Base-by-base conservation (phyloP, 257 asterid species). In the Plectranthus barbatus region DNA sequence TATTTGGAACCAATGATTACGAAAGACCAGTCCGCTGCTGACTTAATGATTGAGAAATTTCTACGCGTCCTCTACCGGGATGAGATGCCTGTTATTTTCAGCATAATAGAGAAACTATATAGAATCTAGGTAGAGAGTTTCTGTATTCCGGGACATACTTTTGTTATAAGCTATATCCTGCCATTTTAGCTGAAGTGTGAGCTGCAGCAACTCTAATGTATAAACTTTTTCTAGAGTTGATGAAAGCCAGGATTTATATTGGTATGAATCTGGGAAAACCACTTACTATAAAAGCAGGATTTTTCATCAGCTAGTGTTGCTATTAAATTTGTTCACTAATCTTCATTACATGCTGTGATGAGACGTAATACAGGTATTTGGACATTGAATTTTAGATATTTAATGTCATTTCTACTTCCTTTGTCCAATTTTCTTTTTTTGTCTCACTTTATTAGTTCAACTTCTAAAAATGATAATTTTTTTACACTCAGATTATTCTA, bases 1-100 rank as follows among this genome's bases (percentile, higher is more conserved):
- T 63, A 78, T 86, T 55, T 86, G 95, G 96, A 86, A 88, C 80
- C 91, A 83, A 65, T 80, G 86, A 83, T 9, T 23, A 23, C 50
- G 7, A 17, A 66, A 36, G 40, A 41, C 56, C 58, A 39, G 51
- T 51, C 67, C 45, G 73, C 68, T 68, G 70, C 73, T 54, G 73
- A 77, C 67, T 66, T 62, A 40, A 70, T 71, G 57, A 66, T 56
- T 57, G 66, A 50, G 61, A 69, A 65, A 44, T 56, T 66, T 70
- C 49, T 31, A 56, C 58, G 62, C 67, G 48, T 51, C 55, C 63
- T 53, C 64, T 14, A 50, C 41, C 23, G 26, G 46, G 47, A 56
- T 31, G 40, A 14, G 42, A 29, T 4, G 36, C 36, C 36, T 4
- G 6, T 4, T 4, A 31, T 31, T 44, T 5, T 61, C 58, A 47